Evolutionary conservation across 164 flowering plant genomes (phyloP).

Genomic region (Annona squamosa): DNA sequence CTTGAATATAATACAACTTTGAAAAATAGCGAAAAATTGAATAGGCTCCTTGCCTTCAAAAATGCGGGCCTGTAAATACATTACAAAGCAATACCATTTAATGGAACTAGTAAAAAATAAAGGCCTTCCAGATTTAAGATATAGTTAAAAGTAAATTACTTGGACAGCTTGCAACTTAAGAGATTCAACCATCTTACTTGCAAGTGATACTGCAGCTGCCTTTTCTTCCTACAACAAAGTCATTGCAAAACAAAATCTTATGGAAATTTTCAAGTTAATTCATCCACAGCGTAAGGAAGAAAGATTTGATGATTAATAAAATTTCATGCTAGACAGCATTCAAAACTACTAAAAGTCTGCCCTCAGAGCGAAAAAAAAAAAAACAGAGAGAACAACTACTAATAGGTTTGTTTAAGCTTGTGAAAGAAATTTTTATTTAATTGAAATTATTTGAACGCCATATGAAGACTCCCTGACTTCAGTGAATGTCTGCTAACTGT

Average conservation of each 20-base stretch:
- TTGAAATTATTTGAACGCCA: too few species aligned
- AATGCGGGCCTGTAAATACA: constrained; percentile 57
- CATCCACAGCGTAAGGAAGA: too few species aligned
- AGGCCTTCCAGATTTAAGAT: neutral
- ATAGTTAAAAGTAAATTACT: constrained; percentile 30
- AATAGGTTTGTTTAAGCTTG: too few species aligned
- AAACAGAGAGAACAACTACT: too few species aligned
- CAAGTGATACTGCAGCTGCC: constrained; percentile 59
- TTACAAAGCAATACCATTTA: constrained; percentile 2
- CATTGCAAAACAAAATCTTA: neutral
- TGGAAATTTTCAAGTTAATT: neutral
- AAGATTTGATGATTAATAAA: too few species aligned
- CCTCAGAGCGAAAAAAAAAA: too few species aligned
- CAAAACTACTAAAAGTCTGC: too few species aligned
- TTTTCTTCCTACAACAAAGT: constrained; percentile 60
- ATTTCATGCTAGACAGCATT: too few species aligned
- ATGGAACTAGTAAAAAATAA: neutral
- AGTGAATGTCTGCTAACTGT: too few species aligned
- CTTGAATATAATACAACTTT: constrained; percentile 83
- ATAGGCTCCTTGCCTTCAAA: constrained; percentile 90
- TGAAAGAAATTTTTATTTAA: too few species aligned
- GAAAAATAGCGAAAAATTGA: constrained; percentile 77
- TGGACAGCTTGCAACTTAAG: constrained; percentile 66
- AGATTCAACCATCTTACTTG: constrained; percentile 85
- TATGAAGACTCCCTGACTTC: too few species aligned